Evolutionary conservation across 805 yeast genomes (phyloP).

Genomic region (Lachancea lanzarotensis): DNA sequence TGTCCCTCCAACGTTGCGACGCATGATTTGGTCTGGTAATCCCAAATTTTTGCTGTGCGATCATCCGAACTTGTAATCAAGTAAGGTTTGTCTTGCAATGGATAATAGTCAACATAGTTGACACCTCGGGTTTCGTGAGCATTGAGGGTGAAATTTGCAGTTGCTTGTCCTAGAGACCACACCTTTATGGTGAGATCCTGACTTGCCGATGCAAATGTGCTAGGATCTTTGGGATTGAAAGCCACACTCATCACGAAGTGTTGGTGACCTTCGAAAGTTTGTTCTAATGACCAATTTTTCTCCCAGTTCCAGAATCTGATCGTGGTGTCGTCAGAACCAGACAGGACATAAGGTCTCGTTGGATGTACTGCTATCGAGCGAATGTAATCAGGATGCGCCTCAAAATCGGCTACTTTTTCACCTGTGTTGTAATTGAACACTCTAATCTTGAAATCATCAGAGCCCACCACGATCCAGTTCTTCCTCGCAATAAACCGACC

Average conservation of each 20-base stretch:
- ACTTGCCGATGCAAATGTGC: constrained; percentile 95
- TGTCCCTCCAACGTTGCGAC: constrained; percentile 95
- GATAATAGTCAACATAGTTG: constrained; percentile 93
- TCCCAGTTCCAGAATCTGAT: constrained; percentile 98
- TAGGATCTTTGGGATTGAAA: constrained; percentile 95
- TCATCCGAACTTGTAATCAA: constrained; percentile 89
- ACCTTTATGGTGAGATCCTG: constrained; percentile 93
- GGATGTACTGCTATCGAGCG: constrained; percentile 94
- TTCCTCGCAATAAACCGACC: constrained; percentile 93
- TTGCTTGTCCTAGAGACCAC: constrained; percentile 85
- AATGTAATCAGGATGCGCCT: constrained; percentile 96
- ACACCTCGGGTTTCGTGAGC: constrained; percentile 94
- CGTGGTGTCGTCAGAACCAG: constrained; percentile 88
- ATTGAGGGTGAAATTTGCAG: constrained; percentile 83
- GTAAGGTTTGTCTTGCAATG: constrained; percentile 95
- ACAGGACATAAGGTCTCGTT: constrained; percentile 77
- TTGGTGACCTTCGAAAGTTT: constrained; percentile 89
- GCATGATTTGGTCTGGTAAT: constrained; percentile 92
- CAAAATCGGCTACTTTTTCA: constrained; percentile 90
- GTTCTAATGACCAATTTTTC: constrained; percentile 81
- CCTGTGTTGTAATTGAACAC: constrained; percentile 94
- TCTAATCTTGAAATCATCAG: constrained; percentile 91
- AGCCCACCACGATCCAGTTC: constrained; percentile 94
- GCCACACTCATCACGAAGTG: constrained; percentile 93
- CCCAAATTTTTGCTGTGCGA: constrained; percentile 85